Evolutionary conservation across 495 filamentous ascomycete species (phyloP).

Genomic region (Penicillium psychrofluorescens): DNA sequence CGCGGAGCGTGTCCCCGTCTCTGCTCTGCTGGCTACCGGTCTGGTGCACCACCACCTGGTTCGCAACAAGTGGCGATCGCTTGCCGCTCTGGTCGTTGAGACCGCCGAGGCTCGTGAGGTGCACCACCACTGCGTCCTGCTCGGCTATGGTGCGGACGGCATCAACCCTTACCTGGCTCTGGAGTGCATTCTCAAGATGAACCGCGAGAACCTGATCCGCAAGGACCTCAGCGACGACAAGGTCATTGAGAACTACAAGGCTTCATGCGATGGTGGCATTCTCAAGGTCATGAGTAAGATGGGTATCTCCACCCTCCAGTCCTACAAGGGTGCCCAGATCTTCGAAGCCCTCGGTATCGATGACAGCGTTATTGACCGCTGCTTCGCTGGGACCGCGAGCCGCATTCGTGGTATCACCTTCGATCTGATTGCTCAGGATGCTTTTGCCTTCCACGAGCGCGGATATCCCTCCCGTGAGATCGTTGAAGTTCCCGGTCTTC

Average conservation of each 20-base stretch:
- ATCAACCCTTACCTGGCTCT: constrained; percentile 96
- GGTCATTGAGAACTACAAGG: constrained; percentile 94
- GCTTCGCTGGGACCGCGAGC: constrained; percentile 92
- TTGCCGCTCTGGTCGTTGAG: constrained; percentile 83
- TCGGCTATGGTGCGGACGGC: constrained; percentile 94
- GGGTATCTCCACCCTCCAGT: constrained; percentile 97
- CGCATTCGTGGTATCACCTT: constrained; percentile 96
- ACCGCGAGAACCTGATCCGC: constrained; percentile 88
- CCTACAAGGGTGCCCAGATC: constrained; percentile 99
- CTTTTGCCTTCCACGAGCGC: constrained; percentile 93
- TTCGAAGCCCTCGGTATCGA: constrained; percentile 98
- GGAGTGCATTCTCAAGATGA: constrained; percentile 98
- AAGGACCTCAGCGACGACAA: constrained; percentile 79
- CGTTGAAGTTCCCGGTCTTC: constrained; percentile 71
- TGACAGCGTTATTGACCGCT: constrained; percentile 89
- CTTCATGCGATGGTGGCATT: constrained; percentile 95
- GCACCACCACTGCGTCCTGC: constrained; percentile 95
- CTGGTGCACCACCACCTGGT: constrained; percentile 98
- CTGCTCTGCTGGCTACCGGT: constrained; percentile 81
- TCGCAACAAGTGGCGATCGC: constrained; percentile 90
- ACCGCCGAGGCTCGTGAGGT: constrained; percentile 97
- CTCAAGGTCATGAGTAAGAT: constrained; percentile 99
- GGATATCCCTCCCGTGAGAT: constrained; percentile 84
- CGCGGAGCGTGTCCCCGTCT: constrained; percentile 78
- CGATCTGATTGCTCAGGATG: constrained; percentile 91